phyloP scores from a whole-genome alignment of 2,329 filamentous ascomycete genomes.

The Myriosclerotinia duriaeana region DNA sequence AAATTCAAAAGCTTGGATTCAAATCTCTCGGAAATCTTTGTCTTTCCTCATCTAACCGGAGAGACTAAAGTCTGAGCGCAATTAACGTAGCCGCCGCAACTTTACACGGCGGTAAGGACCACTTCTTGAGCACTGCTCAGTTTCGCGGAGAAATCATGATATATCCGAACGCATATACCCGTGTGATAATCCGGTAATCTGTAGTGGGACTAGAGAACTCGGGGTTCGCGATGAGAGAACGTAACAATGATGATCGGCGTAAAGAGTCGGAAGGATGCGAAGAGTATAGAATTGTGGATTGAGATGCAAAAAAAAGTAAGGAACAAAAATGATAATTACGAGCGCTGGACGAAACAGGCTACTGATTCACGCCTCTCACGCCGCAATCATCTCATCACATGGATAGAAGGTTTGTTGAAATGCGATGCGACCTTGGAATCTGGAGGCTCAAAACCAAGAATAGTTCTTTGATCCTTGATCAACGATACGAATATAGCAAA shows the following conservation, averaged over 20 bases:
- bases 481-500: background rate
- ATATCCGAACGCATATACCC: background rate
- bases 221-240: too few species aligned
- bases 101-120: conserved; percentile 1
- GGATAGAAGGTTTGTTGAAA: background rate
- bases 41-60: background rate
- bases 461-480: conserved; percentile 13
- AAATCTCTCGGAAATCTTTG: background rate
- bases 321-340: background rate
- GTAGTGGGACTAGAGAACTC: too few species aligned
- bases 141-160: background rate
- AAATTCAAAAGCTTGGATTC: background rate
- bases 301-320: background rate
- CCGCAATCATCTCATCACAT: background rate
- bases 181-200: too few species aligned
- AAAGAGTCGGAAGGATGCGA: background rate
- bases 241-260: background rate
- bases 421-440: background rate
- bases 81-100: conserved; percentile 5
- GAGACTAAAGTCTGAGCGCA: background rate
- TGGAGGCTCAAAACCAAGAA: conserved; percentile 4
- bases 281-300: background rate
- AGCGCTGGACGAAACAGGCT: background rate
- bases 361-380: too few species aligned
- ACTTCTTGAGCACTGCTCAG: conserved; percentile 17